Percentiles rank a stretch among this genome's conserved stretches.
Evolutionary conservation across 2,329 filamentous ascomycete species (phyloP).

Genomic region (Calonectria pteridis): DNA sequence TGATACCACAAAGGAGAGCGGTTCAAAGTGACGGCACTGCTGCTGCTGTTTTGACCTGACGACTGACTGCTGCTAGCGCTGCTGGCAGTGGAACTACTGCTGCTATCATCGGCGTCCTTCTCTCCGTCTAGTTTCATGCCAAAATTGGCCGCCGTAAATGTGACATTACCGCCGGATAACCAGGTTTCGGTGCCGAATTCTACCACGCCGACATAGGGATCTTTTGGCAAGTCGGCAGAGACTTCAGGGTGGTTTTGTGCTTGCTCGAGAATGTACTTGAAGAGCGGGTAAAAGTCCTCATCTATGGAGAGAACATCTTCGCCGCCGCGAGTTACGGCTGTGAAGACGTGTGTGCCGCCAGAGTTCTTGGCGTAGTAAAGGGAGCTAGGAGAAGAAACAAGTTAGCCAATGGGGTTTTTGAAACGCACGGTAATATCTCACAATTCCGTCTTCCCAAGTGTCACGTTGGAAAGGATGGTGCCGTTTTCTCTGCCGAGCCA

Average conservation of each 20-base stretch:
- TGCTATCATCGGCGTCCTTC: not conserved
- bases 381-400: conserved; percentile 18
- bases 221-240: conserved; percentile 34
- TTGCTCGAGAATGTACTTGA: conserved; percentile 40
- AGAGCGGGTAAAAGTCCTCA: conserved; percentile 42
- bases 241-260: conserved; percentile 28
- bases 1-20: not conserved
- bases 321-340: conserved; percentile 32
- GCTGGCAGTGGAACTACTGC: not conserved
- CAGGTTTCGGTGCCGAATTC: conserved; percentile 44
- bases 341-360: conserved; percentile 42
- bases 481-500: conserved; percentile 39
- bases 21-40: not conserved
- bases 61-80: not conserved
- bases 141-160: conserved; percentile 43
- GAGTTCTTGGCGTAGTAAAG: conserved; percentile 40
- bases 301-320: conserved; percentile 37
- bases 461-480: conserved; percentile 37
- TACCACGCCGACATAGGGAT: conserved; percentile 37
- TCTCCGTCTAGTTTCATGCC: conserved; percentile 34
- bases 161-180: conserved; percentile 40
- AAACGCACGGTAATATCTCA: conserved; percentile 1
- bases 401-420: not conserved
- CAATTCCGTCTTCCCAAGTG: conserved; percentile 39
- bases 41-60: not conserved